Percentiles rank a stretch among this genome's conserved stretches.
Evolutionary conservation across 352 stramenopile species (phyloP).

Genomic region (Pythium rishiriense): DNA sequence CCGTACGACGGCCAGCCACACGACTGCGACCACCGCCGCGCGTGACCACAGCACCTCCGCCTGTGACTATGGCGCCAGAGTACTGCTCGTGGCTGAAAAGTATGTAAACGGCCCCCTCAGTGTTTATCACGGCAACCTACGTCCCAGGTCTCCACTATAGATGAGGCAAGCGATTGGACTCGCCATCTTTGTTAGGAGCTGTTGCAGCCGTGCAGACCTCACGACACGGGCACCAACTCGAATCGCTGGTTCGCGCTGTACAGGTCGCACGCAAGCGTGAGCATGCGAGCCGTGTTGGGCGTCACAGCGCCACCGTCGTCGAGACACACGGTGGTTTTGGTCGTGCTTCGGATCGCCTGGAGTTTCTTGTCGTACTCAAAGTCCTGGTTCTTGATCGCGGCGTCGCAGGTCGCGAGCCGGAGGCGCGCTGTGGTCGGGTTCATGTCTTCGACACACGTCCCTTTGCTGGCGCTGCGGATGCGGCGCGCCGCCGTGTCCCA

Average conservation of each 20-base stretch:
- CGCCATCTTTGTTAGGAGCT: too few relatives aligned
- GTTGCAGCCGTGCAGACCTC: too few relatives aligned
- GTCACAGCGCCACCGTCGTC: conserved; percentile 15
- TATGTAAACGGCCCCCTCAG: too few relatives aligned
- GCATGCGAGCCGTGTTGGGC: conserved; percentile 14
- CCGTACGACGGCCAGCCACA: too few relatives aligned
- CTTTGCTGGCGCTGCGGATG: conserved; percentile 11
- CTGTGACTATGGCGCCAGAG: too few relatives aligned
- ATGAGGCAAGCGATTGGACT: too few relatives aligned
- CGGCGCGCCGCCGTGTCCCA: background rate
- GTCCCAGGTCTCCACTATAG: too few relatives aligned
- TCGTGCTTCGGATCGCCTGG: background rate
- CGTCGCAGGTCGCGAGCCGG: conserved; percentile 19
- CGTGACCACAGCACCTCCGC: too few relatives aligned
- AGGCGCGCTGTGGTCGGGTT: background rate
- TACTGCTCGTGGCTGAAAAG: too few relatives aligned
- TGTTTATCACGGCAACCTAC: too few relatives aligned
- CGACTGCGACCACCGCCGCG: too few relatives aligned
- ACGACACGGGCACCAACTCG: background rate
- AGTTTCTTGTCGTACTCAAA: conserved; percentile 7
- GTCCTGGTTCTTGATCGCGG: conserved; percentile 7
- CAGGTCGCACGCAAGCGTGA: conserved; percentile 16
- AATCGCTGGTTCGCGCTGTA: conserved; percentile 39
- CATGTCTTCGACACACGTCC: conserved; percentile 15
- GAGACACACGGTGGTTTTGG: conserved; percentile 6